A percentile compares a stretch with the other conserved stretches of the same genome.
phyloP scores from a whole-genome alignment of 257 asterid species.

The Apocynum venetum region DNA sequence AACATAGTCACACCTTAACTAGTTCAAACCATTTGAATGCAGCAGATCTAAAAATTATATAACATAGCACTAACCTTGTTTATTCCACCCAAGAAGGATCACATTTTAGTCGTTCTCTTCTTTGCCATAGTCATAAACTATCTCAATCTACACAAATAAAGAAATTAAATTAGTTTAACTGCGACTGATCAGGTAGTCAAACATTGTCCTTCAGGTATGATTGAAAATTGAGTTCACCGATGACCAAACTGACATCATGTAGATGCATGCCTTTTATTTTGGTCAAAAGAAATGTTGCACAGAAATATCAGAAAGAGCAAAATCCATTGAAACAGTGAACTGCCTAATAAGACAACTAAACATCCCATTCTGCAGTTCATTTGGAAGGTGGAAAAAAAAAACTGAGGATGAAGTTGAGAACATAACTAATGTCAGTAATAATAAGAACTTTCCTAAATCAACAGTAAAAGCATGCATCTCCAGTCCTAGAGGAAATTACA shows the following conservation, averaged over 20 bases:
- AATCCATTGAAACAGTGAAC: not conserved
- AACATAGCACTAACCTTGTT: conserved; percentile 32
- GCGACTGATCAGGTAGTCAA: not conserved
- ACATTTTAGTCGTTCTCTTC: conserved; percentile 55
- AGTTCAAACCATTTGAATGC: not conserved
- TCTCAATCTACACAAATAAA: conserved; percentile 67
- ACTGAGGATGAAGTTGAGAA: not conserved
- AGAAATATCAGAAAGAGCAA: not conserved
- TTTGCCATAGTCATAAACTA: conserved; percentile 68
- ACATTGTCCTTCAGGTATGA: not conserved
- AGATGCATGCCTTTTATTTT: too few relatives aligned
- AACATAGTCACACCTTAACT: not conserved
- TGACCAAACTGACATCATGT: not conserved
- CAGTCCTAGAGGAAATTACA: not conserved
- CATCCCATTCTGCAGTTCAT: not conserved
- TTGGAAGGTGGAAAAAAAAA: not conserved
- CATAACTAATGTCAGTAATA: not conserved
- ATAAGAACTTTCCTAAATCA: not conserved
- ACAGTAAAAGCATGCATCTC: not conserved
- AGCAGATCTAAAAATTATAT: not conserved
- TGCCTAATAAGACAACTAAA: not conserved
- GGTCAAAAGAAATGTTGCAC: not conserved
- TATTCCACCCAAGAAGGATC: conserved; percentile 27
- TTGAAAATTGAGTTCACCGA: not conserved
- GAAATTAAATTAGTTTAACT: not conserved